Evolutionary conservation across 129 eudicot species (phyloP).

Genomic region (Erigeron canadensis): DNA sequence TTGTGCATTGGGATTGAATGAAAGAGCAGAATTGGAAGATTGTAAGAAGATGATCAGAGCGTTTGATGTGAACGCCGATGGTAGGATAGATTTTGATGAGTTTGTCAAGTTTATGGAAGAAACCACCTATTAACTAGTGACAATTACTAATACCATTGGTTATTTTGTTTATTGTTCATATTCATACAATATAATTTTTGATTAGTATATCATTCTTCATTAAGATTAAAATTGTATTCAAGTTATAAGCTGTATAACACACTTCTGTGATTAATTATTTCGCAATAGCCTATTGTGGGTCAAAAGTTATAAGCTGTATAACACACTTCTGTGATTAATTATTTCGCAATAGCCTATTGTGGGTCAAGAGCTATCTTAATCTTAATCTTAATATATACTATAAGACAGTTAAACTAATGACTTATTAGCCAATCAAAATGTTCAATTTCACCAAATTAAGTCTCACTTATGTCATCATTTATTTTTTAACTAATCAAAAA

Average conservation of each 20-base stretch:
- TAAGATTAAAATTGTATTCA: not conserved
- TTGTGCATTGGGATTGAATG: slow-evolving; percentile 50
- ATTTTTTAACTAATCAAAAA: too few relatives aligned
- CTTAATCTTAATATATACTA: too few relatives aligned
- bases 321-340: too few relatives aligned
- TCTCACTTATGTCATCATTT: too few relatives aligned
- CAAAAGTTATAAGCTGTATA: too few relatives aligned
- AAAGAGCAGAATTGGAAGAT: slow-evolving; percentile 43
- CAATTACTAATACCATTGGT: slow-evolving; percentile 6
- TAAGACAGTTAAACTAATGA: too few relatives aligned
- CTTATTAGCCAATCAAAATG: too few relatives aligned
- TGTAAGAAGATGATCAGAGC: slow-evolving; percentile 76
- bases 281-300: too few relatives aligned
- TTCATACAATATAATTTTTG: not conserved
- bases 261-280: too few relatives aligned
- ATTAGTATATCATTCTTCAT: not conserved
- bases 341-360: too few relatives aligned
- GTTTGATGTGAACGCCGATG: slow-evolving; percentile 65
- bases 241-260: not conserved
- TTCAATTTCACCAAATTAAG: too few relatives aligned
- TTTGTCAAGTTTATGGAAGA: slow-evolving; percentile 69
- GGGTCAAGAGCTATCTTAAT: too few relatives aligned
- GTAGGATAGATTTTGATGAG: slow-evolving; percentile 54
- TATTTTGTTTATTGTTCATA: slow-evolving; percentile 24
- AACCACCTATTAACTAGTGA: slow-evolving; percentile 21